phyloP scores from a whole-genome alignment of 2,329 filamentous ascomycete species.

The Monilinia aucupariae region DNA sequence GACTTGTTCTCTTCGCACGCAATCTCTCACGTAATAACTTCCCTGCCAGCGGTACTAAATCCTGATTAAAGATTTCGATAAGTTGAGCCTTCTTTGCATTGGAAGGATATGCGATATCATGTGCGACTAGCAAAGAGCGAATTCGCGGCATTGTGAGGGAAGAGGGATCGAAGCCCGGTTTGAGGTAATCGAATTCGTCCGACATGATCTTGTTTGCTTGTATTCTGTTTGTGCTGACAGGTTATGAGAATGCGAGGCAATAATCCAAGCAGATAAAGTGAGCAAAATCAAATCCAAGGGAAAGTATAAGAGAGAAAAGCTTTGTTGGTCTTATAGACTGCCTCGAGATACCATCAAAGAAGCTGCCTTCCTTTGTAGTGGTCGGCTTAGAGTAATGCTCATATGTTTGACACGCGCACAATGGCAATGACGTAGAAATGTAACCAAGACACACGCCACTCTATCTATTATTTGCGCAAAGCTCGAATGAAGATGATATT shows the following conservation, averaged over 20 bases:
- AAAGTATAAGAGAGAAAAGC: neutral
- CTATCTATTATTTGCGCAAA: neutral
- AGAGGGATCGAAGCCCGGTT: slow-evolving; percentile 78
- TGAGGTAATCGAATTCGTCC: slow-evolving; percentile 62
- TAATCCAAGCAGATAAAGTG: neutral
- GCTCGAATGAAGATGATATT: neutral
- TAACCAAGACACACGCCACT: neutral
- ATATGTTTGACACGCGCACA: neutral
- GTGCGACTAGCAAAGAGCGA: slow-evolving; percentile 83
- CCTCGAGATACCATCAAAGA: neutral
- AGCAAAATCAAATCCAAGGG: neutral
- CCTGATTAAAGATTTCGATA: slow-evolving; percentile 72
- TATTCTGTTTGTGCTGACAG: neutral
- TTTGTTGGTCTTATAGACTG: neutral
- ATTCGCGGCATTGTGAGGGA: slow-evolving; percentile 81
- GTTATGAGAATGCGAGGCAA: neutral
- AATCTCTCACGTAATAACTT: slow-evolving; percentile 71
- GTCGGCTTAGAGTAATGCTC: neutral
- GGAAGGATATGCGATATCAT: slow-evolving; percentile 79
- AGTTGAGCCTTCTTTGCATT: slow-evolving; percentile 90
- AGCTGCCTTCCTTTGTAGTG: neutral
- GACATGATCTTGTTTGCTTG: slow-evolving; percentile 14
- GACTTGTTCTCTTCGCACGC: slow-evolving; percentile 77
- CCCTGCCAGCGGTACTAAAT: slow-evolving; percentile 71
- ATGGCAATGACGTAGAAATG: slow-evolving; percentile 10